Conservation (phyloP, 176 grass and related monocot species). For the Oryza meridionalis region DNA sequence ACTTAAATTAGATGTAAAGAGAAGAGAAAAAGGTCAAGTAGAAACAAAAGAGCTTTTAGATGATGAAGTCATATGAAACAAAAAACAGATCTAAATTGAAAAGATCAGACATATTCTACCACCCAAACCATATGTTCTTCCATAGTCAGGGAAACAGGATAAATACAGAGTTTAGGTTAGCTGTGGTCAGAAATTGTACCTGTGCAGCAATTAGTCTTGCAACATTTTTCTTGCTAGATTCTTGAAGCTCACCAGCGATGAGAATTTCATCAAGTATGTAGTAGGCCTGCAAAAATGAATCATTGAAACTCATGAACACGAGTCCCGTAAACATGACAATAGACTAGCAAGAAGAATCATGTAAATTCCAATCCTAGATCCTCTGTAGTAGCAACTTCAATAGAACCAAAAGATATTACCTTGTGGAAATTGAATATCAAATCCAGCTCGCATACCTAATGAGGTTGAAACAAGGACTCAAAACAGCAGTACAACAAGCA, state of each 20-base stretch:
- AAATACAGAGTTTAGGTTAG: slow-evolving; percentile 8
- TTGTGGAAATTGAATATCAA: slow-evolving; percentile 99
- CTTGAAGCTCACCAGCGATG: slow-evolving; percentile 95
- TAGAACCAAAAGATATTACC: slow-evolving; percentile 46
- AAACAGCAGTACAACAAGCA: slow-evolving; percentile 26
- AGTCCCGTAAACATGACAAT: background rate
- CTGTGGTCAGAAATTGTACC: slow-evolving; percentile 40
- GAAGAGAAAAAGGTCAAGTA: background rate
- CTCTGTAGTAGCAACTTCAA: background rate
- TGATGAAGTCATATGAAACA: background rate
- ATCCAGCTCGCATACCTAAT: slow-evolving; percentile 96
- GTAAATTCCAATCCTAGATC: background rate
- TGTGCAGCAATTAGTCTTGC: slow-evolving; percentile 91
- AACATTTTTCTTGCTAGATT: slow-evolving; percentile 98
- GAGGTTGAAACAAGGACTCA: slow-evolving; percentile 21
- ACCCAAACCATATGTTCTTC: background rate
- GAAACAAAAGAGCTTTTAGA: background rate
- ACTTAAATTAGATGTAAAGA: background rate
- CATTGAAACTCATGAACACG: slow-evolving; percentile 28
- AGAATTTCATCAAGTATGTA: slow-evolving; percentile 98
- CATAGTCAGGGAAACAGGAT: background rate
- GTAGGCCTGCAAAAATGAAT: slow-evolving; percentile 70
- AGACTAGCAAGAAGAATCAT: background rate
- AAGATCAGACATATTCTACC: background rate
- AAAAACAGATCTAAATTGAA: background rate